Base-by-base conservation (phyloP, 2,329 filamentous ascomycete species). In the Drechslerella stenobrocha region DNA sequence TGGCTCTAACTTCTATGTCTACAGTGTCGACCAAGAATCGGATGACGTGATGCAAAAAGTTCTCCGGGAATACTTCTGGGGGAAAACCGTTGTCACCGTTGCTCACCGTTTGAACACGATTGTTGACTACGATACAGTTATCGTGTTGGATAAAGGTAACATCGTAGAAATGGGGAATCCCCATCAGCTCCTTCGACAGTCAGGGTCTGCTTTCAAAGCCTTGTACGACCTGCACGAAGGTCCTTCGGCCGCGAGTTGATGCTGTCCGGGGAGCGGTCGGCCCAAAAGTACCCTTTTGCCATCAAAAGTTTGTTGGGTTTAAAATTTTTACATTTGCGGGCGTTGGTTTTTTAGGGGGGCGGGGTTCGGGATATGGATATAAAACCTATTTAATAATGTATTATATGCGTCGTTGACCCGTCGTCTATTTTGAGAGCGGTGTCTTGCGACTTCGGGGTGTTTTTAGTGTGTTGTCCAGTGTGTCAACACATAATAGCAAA, bases 91-190 rank as follows among this genome's bases (percentile, higher is more conserved):
- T 18, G 18, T 58, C 9, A 51, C 53, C 1, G 53, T 58, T 26
- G 53, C 46, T 26, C 53, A 58, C 26, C 44, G 53, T 4, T 23
- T 58, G 13, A 44, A 58, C 34, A 58, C 53, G 26, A 44, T 50
- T 18, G 6, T 58, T 8, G 84, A 87, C 74, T 85, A 82, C 63
- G 91, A 98, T 78, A 84, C 90, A 44, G 92, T 98, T 69, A 86
- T 97, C 26, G 92, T 98, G 46, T 82, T 98, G 3, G 90, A 96
- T 75, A 87, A 88, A 77, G 93, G 92, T 40, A 83, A 85, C 73
- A 90, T 97, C 44, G 87, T 86, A 50, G 92, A 98, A 76, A 96
- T 96, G 76, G 93, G 95, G 76, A 89, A 86, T 3, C 92, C 92
- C 1, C 80, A 83, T 34, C 85, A 87, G 70, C 80, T 98, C 63